phyloP scores from a whole-genome alignment of 495 filamentous ascomycete species.

The Usnea hakonensis region DNA sequence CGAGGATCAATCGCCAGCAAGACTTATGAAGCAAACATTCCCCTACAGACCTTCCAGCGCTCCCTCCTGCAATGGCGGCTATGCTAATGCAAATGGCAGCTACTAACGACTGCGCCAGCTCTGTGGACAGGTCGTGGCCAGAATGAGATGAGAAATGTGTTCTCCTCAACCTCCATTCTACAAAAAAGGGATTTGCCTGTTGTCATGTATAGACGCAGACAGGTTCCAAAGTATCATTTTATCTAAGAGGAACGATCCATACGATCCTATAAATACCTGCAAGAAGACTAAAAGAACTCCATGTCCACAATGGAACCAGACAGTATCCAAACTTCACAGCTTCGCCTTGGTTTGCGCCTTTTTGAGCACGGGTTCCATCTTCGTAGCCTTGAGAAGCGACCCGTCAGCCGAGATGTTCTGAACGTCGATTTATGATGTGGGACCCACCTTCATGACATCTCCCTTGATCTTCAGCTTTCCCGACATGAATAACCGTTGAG shows the following conservation, averaged over 20 bases:
- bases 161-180: background rate
- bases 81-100: background rate
- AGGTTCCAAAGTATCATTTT: background rate
- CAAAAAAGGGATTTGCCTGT: background rate
- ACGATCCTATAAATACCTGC: background rate
- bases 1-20: background rate
- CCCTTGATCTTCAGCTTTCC: slow-evolving; percentile 98
- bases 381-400: slow-evolving; percentile 69
- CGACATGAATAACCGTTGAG: slow-evolving; percentile 91
- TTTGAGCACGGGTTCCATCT: slow-evolving; percentile 89
- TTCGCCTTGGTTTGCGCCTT: slow-evolving; percentile 83
- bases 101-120: background rate
- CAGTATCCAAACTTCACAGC: slow-evolving; percentile 45
- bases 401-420: background rate
- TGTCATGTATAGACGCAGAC: background rate
- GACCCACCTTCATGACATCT: slow-evolving; percentile 64
- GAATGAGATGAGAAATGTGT: background rate
- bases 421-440: background rate
- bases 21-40: background rate
- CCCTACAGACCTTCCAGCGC: background rate
- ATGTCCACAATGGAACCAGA: background rate
- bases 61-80: background rate
- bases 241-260: background rate
- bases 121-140: background rate
- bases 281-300: background rate